phyloP scores from a whole-genome alignment of 352 stramenopile species.

The Globisporangium abappressorium region DNA sequence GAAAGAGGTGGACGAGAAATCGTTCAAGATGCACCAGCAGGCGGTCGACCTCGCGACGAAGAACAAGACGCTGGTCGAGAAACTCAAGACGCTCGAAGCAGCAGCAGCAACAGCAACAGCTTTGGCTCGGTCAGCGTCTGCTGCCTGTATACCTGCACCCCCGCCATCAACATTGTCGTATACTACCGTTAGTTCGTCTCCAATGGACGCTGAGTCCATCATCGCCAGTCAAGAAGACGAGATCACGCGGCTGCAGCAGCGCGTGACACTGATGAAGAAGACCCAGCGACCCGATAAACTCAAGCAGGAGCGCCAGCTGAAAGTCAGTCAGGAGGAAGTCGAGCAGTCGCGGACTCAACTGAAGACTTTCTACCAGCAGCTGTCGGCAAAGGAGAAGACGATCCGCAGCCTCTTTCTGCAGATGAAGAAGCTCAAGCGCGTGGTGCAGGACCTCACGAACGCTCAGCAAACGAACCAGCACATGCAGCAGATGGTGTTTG shows the following conservation, averaged over 20 bases:
- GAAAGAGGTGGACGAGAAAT: slow-evolving; percentile 44
- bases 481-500: slow-evolving; percentile 35
- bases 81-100: slow-evolving; percentile 40
- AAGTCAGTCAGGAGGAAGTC: slow-evolving; percentile 43
- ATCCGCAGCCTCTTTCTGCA: slow-evolving; percentile 59
- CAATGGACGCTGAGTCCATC: slow-evolving; percentile 35
- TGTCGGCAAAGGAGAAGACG: slow-evolving; percentile 57
- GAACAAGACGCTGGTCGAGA: slow-evolving; percentile 59
- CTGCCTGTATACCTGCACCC: slow-evolving; percentile 4
- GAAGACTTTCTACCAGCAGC: slow-evolving; percentile 45
- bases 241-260: slow-evolving; percentile 60
- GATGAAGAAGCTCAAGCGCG: slow-evolving; percentile 76
- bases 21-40: slow-evolving; percentile 48
- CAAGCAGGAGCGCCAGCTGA: slow-evolving; percentile 51
- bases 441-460: slow-evolving; percentile 46
- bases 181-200: background rate
- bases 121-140: slow-evolving; percentile 8
- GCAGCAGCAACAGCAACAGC: background rate
- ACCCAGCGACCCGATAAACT: slow-evolving; percentile 36
- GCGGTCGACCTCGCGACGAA: slow-evolving; percentile 43
- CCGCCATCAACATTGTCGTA: background rate
- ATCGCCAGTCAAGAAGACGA: slow-evolving; percentile 65
- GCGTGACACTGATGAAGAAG: slow-evolving; percentile 63
- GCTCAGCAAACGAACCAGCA: slow-evolving; percentile 59
- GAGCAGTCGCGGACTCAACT: slow-evolving; percentile 38